Evolutionary conservation across 306 rosid genomes (phyloP).

Genomic region (barrel medic (Medicago truncatula)): DNA sequence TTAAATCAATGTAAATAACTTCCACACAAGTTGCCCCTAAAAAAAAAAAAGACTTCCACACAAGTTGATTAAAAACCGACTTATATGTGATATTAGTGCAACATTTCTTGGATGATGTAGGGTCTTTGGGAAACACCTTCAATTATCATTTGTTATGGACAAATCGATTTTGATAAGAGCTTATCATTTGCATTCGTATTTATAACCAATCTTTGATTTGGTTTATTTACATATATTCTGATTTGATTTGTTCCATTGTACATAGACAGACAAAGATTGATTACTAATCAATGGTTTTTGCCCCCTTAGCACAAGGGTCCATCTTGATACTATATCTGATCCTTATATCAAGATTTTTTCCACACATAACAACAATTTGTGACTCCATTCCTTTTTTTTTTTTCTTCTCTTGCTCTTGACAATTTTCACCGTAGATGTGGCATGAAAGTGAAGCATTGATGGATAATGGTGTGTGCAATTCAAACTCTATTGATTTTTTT

Average conservation of each 20-base stretch:
- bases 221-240: not conserved
- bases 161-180: not conserved
- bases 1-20: too few relatives aligned
- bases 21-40: too few relatives aligned
- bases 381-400: not conserved
- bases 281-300: not conserved
- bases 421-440: not conserved
- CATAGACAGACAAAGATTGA: not conserved
- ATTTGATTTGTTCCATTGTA: conserved; percentile 19
- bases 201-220: not conserved
- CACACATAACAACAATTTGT: not conserved
- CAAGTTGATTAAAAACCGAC: too few relatives aligned
- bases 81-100: not conserved
- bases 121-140: conserved; percentile 40
- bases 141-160: conserved; percentile 30
- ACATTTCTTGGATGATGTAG: conserved; percentile 35
- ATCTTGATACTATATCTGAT: not conserved
- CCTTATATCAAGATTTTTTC: not conserved
- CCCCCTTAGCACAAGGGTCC: conserved; percentile 2
- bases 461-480: not conserved
- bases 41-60: too few relatives aligned
- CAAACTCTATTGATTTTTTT: too few relatives aligned
- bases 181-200: conserved; percentile 1
- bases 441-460: not conserved
- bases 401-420: not conserved